phyloP scores from a whole-genome alignment of 306 rosid species.

The Echinosophora koreensis region DNA sequence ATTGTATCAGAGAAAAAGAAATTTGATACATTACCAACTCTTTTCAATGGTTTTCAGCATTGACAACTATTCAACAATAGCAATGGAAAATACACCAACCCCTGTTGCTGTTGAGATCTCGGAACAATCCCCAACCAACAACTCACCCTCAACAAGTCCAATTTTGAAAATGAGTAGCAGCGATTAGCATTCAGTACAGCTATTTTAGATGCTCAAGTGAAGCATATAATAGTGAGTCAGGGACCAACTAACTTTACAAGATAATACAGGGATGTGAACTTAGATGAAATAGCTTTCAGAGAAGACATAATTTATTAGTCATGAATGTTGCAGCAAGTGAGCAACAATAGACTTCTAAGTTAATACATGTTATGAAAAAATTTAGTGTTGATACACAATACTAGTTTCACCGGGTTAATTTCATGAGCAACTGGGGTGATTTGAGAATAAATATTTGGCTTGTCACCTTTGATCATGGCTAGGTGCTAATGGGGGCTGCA shows the following conservation, averaged over 20 bases:
- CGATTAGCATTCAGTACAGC: neutral
- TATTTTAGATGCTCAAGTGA: conserved; percentile 5
- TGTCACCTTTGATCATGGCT: neutral
- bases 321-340: conserved; percentile 10
- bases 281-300: too few species aligned
- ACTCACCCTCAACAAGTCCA: too few species aligned
- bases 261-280: too few species aligned
- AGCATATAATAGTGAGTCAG: neutral
- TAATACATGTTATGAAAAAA: conserved; percentile 4
- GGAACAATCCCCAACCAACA: too few species aligned
- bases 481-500: neutral
- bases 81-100: too few species aligned
- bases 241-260: neutral
- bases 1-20: too few species aligned
- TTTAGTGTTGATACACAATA: neutral
- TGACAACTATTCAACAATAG: too few species aligned
- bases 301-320: too few species aligned
- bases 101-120: too few species aligned
- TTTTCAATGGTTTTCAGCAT: too few species aligned
- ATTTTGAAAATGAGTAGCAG: too few species aligned
- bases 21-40: too few species aligned
- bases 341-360: neutral
- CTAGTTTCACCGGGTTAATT: conserved; percentile 2
- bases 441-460: neutral
- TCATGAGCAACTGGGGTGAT: conserved; percentile 30